Conservation (phyloP, 2,329 filamentous ascomycete species). For the Lasiodiplodia hormozganensis region DNA sequence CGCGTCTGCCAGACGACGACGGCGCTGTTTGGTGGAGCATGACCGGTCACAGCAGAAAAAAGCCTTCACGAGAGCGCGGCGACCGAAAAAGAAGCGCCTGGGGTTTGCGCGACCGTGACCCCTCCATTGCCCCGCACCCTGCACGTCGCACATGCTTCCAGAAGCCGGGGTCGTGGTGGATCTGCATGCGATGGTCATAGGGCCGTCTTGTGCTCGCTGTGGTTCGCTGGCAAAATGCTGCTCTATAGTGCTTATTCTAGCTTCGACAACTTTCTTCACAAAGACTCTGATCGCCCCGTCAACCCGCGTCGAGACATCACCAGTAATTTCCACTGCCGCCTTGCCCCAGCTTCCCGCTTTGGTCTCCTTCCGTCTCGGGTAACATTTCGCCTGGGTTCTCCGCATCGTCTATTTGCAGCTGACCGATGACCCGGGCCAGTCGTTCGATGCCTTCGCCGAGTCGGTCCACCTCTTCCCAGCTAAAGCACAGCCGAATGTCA, state of each 20-base stretch:
- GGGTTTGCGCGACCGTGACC: constrained; percentile 8
- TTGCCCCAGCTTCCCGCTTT: constrained; percentile 26
- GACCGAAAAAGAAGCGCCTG: background rate
- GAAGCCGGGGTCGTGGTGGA: constrained; percentile 16
- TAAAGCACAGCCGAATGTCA: constrained; percentile 72
- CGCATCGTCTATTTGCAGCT: constrained; percentile 39
- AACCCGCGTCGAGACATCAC: constrained; percentile 33
- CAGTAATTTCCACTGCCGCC: constrained; percentile 39
- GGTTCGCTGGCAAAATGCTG: constrained; percentile 22
- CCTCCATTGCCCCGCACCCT: constrained; percentile 16
- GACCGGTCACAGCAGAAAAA: constrained; percentile 9
- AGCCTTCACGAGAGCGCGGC: background rate
- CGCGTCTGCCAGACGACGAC: background rate
- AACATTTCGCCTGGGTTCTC: constrained; percentile 29
- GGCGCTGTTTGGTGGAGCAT: constrained; percentile 13
- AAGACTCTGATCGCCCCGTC: background rate
- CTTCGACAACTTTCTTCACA: constrained; percentile 24
- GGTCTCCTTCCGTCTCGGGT: constrained; percentile 28
- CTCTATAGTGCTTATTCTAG: constrained; percentile 26
- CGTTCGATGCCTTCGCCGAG: constrained; percentile 72
- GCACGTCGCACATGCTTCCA: constrained; percentile 26
- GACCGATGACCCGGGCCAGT: constrained; percentile 59
- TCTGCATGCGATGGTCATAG: constrained; percentile 7
- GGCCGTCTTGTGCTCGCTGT: constrained; percentile 9
- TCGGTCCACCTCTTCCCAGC: constrained; percentile 69